Conservation (phyloP, 352 stramenopile species). For the Phytophthora lateralis region DNA sequence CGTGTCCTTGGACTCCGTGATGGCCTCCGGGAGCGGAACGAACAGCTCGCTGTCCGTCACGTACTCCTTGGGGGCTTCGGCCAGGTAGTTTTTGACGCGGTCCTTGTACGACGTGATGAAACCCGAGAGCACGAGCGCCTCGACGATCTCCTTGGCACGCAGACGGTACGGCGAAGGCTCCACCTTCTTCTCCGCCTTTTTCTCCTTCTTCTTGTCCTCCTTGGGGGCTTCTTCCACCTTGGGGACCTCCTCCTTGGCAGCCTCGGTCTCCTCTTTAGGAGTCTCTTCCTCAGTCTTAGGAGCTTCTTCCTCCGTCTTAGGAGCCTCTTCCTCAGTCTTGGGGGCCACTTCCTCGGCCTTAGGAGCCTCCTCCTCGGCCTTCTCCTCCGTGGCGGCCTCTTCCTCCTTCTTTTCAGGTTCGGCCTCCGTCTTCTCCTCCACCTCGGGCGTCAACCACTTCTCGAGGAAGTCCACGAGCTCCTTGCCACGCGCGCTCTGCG, state of each 20-base stretch:
- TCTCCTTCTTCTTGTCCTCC: conserved; percentile 21
- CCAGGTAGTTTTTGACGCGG: conserved; percentile 48
- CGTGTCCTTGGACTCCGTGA: conserved; percentile 43
- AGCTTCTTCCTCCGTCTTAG: conserved; percentile 28
- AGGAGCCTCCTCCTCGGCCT: conserved; percentile 21
- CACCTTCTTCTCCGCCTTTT: conserved; percentile 27
- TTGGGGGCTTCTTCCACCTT: conserved; percentile 22
- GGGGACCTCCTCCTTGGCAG: conserved; percentile 25
- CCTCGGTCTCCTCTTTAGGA: conserved; percentile 14
- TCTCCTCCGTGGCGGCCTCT: conserved; percentile 17
- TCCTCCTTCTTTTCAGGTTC: conserved; percentile 28
- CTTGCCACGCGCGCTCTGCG: conserved; percentile 50
- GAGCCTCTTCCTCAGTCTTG: conserved; percentile 20
- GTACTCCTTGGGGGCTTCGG: conserved; percentile 42
- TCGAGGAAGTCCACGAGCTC: conserved; percentile 50
- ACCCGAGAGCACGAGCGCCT: conserved; percentile 39
- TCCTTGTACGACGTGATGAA: conserved; percentile 54
- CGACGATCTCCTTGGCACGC: conserved; percentile 46
- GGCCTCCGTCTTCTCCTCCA: conserved; percentile 20
- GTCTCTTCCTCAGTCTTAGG: conserved; percentile 23
- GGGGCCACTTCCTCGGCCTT: conserved; percentile 16
- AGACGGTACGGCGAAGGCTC: conserved; percentile 37
- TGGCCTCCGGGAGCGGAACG: conserved; percentile 38
- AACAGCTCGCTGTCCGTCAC: conserved; percentile 56
- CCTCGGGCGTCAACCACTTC: conserved; percentile 46